A percentile compares a stretch with the other conserved stretches of the same genome.
phyloP scores from a whole-genome alignment of 352 stramenopile species.

The Phytophthora quininea region DNA sequence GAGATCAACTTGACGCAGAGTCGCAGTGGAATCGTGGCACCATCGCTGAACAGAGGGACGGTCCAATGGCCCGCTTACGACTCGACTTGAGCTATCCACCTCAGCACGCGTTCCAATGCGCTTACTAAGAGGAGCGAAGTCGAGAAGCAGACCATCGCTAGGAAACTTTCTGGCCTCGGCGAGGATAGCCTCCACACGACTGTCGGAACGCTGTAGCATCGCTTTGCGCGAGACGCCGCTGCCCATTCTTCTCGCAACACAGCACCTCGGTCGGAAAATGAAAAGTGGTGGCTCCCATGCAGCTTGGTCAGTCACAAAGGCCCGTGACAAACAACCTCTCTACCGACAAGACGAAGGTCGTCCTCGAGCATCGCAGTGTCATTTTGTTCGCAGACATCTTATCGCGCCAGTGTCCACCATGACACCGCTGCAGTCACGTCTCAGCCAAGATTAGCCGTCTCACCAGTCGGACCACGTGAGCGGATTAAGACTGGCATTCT shows the following conservation, averaged over 20 bases:
- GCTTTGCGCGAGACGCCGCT: constrained; percentile 37
- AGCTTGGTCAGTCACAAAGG: not conserved
- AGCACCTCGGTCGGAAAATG: not conserved
- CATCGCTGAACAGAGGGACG: constrained; percentile 5
- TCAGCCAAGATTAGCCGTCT: not conserved
- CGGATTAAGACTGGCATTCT: not conserved
- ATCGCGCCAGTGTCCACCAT: not conserved
- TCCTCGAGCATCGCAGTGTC: not conserved
- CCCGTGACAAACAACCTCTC: not conserved
- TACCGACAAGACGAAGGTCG: not conserved
- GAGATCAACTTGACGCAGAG: constrained; percentile 7
- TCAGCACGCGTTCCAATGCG: constrained; percentile 9
- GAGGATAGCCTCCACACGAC: constrained; percentile 30
- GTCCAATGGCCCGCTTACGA: constrained; percentile 8
- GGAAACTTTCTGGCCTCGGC: constrained; percentile 12
- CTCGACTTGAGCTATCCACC: constrained; percentile 10
- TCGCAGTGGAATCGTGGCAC: constrained; percentile 19
- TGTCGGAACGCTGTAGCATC: constrained; percentile 38
- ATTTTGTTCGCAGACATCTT: not conserved
- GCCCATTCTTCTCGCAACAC: constrained; percentile 28
- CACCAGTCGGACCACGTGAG: no score
- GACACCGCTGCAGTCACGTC: not conserved
- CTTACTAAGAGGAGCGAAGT: constrained; percentile 8
- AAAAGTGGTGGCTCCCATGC: constrained; percentile 5
- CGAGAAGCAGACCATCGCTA: constrained; percentile 3